Conservation (phyloP, 2,329 filamentous ascomycete genomes). For the Paecilomyces dactylethromorphus region DNA sequence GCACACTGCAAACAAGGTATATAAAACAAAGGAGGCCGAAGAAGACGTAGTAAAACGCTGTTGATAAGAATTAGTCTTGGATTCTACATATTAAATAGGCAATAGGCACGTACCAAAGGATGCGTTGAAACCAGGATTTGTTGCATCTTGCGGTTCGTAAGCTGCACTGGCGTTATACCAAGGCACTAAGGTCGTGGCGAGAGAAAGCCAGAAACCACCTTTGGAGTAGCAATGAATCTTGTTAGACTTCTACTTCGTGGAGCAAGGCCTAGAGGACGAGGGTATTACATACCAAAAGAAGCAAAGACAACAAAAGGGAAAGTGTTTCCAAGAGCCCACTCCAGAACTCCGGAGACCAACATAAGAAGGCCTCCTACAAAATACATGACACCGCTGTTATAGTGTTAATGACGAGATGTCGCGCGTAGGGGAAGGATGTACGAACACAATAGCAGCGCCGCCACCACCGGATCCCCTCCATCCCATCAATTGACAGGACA, state of each 20-base stretch:
- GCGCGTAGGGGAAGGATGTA: not conserved
- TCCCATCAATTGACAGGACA: conserved; percentile 20
- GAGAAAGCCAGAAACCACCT: conserved; percentile 50
- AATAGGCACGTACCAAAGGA: conserved; percentile 43
- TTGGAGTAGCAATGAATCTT: not conserved
- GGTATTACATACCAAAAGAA: conserved; percentile 36
- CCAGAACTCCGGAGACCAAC: conserved; percentile 47
- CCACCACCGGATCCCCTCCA: not conserved
- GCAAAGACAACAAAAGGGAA: conserved; percentile 55
- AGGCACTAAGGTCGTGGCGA: conserved; percentile 50
- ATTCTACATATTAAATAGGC: conserved; percentile 1
- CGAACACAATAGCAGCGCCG: not conserved
- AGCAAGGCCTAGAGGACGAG: not conserved
- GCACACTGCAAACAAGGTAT: conserved; percentile 62
- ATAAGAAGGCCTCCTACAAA: conserved; percentile 52
- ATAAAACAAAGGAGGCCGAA: conserved; percentile 63
- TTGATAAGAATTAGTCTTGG: conserved; percentile 1
- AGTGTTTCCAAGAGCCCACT: conserved; percentile 54
- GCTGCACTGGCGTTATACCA: conserved; percentile 45
- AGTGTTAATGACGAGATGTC: not conserved
- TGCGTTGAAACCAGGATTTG: conserved; percentile 36
- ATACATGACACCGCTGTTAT: conserved; percentile 41
- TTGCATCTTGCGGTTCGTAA: conserved; percentile 27
- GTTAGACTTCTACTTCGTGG: not conserved
- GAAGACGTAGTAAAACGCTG: conserved; percentile 55